Evolutionary conservation across 805 yeast species (phyloP).

Genomic region (Millerozyma acaciae): DNA sequence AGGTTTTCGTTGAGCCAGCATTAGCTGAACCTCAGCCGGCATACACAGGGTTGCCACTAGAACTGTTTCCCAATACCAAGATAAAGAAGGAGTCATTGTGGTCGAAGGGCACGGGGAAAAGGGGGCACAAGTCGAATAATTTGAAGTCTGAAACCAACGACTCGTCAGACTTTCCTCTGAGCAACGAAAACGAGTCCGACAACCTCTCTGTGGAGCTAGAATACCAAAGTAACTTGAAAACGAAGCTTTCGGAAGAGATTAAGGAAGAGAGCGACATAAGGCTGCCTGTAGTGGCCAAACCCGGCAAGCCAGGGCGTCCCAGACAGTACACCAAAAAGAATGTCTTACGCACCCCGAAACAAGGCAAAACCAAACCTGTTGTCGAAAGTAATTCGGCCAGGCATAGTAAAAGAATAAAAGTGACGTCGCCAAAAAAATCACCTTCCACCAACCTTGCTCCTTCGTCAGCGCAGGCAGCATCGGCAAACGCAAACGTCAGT

Average conservation of each 20-base stretch:
- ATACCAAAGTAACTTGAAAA: conserved; percentile 12
- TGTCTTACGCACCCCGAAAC: conserved; percentile 6
- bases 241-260: conserved; percentile 10
- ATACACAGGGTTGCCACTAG: conserved; percentile 72
- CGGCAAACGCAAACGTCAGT: conserved; percentile 3
- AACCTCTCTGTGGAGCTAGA: conserved; percentile 10
- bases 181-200: conserved; percentile 10
- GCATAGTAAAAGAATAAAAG: conserved; percentile 22
- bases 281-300: conserved; percentile 7
- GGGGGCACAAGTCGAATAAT: conserved; percentile 6
- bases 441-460: conserved; percentile 24
- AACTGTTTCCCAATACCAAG: conserved; percentile 60
- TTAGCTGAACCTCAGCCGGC: conserved; percentile 51
- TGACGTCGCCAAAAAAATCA: conserved; percentile 31
- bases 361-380: conserved; percentile 2
- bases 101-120: conserved; percentile 23
- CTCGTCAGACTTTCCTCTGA: conserved; percentile 10
- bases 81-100: conserved; percentile 54
- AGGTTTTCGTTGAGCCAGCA: conserved; percentile 55
- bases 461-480: conserved; percentile 8
- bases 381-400: conserved; percentile 12
- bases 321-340: conserved; percentile 4
- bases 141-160: conserved; percentile 1
- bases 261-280: conserved; percentile 18
- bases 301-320: conserved; percentile 6